Evolutionary conservation across 176 grass and related monocot species (phyloP), one percentile per base, ranked within the genome.

Genomic region (Avena sativa): DNA sequence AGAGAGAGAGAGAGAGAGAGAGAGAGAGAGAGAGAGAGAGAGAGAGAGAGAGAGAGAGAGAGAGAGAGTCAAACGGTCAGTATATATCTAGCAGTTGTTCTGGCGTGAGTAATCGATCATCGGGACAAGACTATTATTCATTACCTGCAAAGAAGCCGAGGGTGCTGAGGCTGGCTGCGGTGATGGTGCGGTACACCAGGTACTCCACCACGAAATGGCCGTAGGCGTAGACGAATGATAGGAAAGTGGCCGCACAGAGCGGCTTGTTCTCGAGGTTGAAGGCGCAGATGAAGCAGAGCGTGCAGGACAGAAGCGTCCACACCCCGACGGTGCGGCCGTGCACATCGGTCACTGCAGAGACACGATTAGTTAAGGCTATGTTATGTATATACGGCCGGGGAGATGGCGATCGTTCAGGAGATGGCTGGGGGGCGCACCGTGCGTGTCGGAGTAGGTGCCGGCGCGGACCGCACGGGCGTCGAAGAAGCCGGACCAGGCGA

Each of bases 401-500:
- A 69, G 15, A 69, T 69, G 6, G 8, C 2, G 66, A 69, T 38
- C 32, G 66, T 43, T 34, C 13, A 67, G 64, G 30, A 34, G 65
- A 36, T 68, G 65, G 16, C 25, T 13, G 38, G 60, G 2, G 2
- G 3, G 65, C 59, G 40, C 70, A 90, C 91, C 84, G 28, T 90
- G 58, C n/a, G 88, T 86, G 20, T 66, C 12, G 70, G 85, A 89
- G 83, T 86, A 93, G 74, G 86, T 76, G 46, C 83, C 92, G n/a
- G 76, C 74, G 16, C 86, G 78, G 26, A 93, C 57, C 12, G 89
- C 92, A 86, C 79, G 86, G 55, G 83, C 80, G 83, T 87, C 34
- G 83, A 89, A 93, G 89, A 87, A 93, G 57, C 92, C 89, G 49
- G 88, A 93, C 89, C 86, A 91, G 64, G 88, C 83, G 46, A 76